Percentiles rank a stretch among this genome's conserved stretches.
These are phyloP conservation scores for Dactylellina parvicollis DNA, from an alignment of 2,329 filamentous ascomycete species.

Conservation along the genomic window DNA sequence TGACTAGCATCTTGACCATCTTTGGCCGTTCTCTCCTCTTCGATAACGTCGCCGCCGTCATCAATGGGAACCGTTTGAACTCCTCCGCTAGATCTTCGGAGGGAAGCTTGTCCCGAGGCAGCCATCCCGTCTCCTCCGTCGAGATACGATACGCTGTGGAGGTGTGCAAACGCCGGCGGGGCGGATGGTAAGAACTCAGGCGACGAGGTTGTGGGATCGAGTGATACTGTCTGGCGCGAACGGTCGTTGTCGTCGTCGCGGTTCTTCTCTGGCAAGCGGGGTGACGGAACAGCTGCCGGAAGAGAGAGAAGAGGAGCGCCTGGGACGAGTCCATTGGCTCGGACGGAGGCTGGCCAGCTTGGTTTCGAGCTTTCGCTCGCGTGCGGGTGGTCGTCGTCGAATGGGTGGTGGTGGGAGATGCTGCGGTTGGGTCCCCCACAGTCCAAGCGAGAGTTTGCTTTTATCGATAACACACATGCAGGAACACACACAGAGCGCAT, in stretches of 20 bases:
- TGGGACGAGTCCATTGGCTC: conserved; percentile 54
- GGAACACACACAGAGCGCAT: neutral
- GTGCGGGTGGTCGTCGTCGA: conserved; percentile 26
- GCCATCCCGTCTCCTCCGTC: conserved; percentile 75
- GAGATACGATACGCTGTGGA: conserved; percentile 59
- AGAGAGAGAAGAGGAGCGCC: conserved; percentile 74
- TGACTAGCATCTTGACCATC: conserved; percentile 93
- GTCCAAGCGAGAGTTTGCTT: conserved; percentile 16
- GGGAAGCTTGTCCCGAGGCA: conserved; percentile 74
- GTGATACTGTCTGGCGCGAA: conserved; percentile 11
- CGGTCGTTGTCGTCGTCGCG: conserved; percentile 2
- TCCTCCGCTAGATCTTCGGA: conserved; percentile 81
- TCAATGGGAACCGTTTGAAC: conserved; percentile 81
- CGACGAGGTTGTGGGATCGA: conserved; percentile 28
- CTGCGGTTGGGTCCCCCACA: conserved; percentile 19
- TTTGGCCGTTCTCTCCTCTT: conserved; percentile 78
- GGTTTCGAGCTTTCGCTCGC: conserved; percentile 24
- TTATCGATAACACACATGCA: conserved; percentile 47
- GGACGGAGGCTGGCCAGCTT: conserved; percentile 17
- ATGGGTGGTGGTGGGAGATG: conserved; percentile 9
- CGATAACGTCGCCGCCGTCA: conserved; percentile 83
- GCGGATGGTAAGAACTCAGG: conserved; percentile 30
- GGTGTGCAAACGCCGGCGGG: conserved; percentile 46
- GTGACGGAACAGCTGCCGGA: conserved; percentile 85
- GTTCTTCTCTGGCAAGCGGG: conserved; percentile 67